Conservation (phyloP, 2,329 filamentous ascomycete species). For the Diaporthe sp. region DNA sequence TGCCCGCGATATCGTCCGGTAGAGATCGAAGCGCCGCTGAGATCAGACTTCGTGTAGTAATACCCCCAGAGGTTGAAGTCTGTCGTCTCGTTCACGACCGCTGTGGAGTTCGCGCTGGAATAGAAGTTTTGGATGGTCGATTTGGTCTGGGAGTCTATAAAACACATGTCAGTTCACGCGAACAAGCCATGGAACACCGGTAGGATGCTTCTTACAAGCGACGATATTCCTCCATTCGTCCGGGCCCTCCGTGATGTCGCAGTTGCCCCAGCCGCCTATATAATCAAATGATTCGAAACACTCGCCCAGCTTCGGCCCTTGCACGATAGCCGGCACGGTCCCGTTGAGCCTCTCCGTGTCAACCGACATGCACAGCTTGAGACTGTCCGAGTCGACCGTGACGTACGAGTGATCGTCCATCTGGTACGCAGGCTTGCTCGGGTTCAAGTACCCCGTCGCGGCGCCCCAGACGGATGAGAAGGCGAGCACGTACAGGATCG, state of each 20-base stretch:
- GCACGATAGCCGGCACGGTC: constrained; percentile 5
- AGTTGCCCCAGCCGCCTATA: background rate
- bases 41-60: background rate
- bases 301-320: background rate
- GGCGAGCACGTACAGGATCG: constrained; percentile 28
- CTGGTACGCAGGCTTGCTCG: constrained; percentile 22
- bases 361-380: constrained; percentile 10
- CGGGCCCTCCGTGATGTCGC: background rate
- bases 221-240: constrained; percentile 10
- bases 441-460: constrained; percentile 28
- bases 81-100: background rate
- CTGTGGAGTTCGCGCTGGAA: background rate
- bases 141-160: constrained; percentile 3
- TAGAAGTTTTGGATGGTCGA: background rate
- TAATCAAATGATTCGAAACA: background rate
- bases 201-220: background rate
- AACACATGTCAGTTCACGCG: background rate
- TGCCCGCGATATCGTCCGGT: background rate
- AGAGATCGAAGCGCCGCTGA: background rate
- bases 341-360: constrained; percentile 8
- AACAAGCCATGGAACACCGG: background rate
- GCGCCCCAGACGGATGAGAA: constrained; percentile 32
- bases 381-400: constrained; percentile 4
- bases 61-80: constrained; percentile 17
- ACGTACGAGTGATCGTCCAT: constrained; percentile 24